Conservation (phyloP, 163 green algal species). For the Coccomyxa subellipsoidea region DNA sequence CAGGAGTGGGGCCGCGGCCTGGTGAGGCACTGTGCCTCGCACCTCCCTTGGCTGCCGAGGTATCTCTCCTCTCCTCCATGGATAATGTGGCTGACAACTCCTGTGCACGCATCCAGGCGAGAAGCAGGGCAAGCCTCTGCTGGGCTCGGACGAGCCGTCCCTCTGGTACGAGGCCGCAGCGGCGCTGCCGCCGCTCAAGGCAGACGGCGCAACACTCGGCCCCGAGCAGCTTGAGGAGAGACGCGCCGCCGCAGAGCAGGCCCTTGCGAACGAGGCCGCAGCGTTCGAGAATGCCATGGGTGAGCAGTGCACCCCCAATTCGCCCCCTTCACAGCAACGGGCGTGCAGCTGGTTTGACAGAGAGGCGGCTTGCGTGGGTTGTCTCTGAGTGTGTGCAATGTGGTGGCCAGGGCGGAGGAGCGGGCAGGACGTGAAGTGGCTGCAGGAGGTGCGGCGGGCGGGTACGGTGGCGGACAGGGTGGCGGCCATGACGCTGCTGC, state of each 20-base stretch:
- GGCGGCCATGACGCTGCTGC: conserved; percentile 81
- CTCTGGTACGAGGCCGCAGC: conserved; percentile 65
- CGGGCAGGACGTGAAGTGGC: conserved; percentile 72
- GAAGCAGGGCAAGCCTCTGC: conserved; percentile 40
- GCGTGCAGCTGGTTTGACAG: too few relatives aligned
- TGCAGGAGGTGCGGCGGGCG: conserved; percentile 66
- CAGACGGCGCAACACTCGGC: conserved; percentile 7
- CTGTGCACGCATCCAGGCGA: conserved; percentile 17
- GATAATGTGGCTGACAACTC: neutral
- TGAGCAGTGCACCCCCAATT: neutral
- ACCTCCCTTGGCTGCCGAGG: too few relatives aligned
- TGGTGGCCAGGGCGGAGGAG: conserved; percentile 17
- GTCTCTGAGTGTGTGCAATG: neutral
- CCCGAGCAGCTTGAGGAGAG: conserved; percentile 37
- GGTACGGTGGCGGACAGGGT: conserved; percentile 89
- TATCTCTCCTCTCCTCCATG: too few relatives aligned
- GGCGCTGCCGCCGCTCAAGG: conserved; percentile 21
- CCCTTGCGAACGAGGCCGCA: conserved; percentile 65
- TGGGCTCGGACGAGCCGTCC: conserved; percentile 56
- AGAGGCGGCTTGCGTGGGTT: neutral
- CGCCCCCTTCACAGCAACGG: too few relatives aligned
- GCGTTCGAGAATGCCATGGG: conserved; percentile 58
- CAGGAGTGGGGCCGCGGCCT: neutral
- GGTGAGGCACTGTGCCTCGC: too few relatives aligned
- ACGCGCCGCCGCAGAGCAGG: conserved; percentile 32